Evolutionary conservation across 1,284 basidiomycete genomes (phyloP), one percentile per base, ranked within the genome.

Genomic region (Ustilago curta): DNA sequence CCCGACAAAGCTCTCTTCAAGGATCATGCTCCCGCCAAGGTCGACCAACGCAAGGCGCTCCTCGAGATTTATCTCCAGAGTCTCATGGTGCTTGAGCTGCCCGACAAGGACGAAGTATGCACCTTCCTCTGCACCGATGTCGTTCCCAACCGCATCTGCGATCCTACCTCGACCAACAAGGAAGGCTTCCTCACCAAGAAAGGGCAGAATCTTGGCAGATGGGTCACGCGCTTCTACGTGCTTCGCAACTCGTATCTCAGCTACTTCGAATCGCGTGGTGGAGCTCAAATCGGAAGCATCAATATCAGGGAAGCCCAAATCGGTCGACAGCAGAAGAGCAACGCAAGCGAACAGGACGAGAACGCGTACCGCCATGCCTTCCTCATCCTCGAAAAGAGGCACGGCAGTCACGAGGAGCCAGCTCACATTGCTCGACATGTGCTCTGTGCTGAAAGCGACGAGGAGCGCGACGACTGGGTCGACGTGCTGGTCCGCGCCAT

Each of bases 141-240:
- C 61, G 89, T 94, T 16, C 90, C 91, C 42, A 90, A 91, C 31
- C 64, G 66, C 4, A n/a, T 69, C 14, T 69, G 60, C 9, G 80
- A 81, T 51, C 78, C 78, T 3, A 59, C 48, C 47, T 61, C 57
- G 25, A 92, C 90, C n/a, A 91, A 92, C 87, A 97, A 94, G 86
- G 95, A 95, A 86, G 96, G 96, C 21, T 98, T 96, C 85, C 87
- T 97, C 49, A 97, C 96, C 29, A 98, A 98, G 86, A 90, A 95
- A 75, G 95, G 95, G 21, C 94, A 97, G 87, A 97, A 94, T 82
- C 95, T 98, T 85, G 95, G 95, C 56, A 93, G 88, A 63, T 87
- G 80, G 81, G 83, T 80, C 84, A 94, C 94, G 32, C 89, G 96
- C 47, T 98, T 91, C 86, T 98, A 98, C 82, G 92, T 97, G 8